Percentiles rank a stretch among this genome's conserved stretches.
phyloP scores from a whole-genome alignment of 2,329 filamentous ascomycete species.

The Hymenoscyphus occultus region DNA sequence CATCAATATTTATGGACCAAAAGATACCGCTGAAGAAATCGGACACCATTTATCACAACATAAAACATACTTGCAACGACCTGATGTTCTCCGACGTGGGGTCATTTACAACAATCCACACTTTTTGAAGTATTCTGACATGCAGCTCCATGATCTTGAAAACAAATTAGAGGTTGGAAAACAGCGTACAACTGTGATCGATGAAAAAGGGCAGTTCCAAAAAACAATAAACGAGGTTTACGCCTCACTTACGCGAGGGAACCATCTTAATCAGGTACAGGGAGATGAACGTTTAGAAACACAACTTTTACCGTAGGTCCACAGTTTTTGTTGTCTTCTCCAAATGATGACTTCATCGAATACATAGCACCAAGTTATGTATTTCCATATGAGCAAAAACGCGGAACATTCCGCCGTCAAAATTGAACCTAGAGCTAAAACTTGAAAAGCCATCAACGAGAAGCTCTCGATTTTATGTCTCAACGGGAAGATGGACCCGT shows the following conservation, averaged over 20 bases:
- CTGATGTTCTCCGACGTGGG: not conserved
- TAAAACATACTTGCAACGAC: not conserved
- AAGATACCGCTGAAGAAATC: not conserved
- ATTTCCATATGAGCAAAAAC: not conserved
- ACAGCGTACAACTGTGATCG: not conserved
- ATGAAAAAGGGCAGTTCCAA: not conserved
- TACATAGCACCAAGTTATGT: not conserved
- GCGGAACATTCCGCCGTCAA: not conserved
- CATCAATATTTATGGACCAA: not conserved
- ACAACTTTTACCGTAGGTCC: not conserved
- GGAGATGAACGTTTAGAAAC: not conserved
- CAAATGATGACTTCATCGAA: not conserved
- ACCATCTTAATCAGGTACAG: not conserved
- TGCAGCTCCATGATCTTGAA: not conserved
- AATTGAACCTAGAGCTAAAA: not conserved
- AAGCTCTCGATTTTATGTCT: constrained; percentile 40
- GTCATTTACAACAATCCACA: not conserved
- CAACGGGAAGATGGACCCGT: constrained; percentile 41
- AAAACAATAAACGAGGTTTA: not conserved
- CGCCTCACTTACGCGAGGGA: not conserved
- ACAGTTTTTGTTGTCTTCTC: not conserved
- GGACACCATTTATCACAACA: not conserved
- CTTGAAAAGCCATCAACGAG: constrained; percentile 39
- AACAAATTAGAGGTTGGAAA: not conserved
- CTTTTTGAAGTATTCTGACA: not conserved